Base-by-base conservation (phyloP, 1,284 basidiomycete species). In the Papiliotrema terrestris region DNA sequence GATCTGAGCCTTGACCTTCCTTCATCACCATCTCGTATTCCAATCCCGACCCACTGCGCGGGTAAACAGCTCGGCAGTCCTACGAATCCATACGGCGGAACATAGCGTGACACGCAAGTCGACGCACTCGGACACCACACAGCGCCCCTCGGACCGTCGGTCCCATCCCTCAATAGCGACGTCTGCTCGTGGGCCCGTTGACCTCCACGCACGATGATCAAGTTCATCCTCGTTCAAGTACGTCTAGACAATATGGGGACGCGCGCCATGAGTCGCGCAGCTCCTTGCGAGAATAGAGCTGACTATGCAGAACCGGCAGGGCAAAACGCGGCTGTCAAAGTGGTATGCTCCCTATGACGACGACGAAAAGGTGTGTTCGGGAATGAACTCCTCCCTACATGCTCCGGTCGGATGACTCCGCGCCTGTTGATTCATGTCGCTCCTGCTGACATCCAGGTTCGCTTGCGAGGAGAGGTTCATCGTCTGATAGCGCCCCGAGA, bases 301-400 rank as follows among this genome's bases (percentile, higher is more conserved):
- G 41, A 46, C 36, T 22, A n/a, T 15, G 3, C 71, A 96, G 90
- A 97, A 98, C 72, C 85, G 95, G 49, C 95, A 98, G 80, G 96
- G 96, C 42, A 98, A 98, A 80, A 96, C 95, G 2, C 83, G 95
- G 41, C 77, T 98, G 45, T 94, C 91, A 17, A 98, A 98, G 78
- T 98, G 93, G 91, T 97, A 96, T 78, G 89, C 88, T 29, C 92
- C 92, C 1, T 94, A 91, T 63, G 91, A 94, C 61, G 92, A 96
- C 68, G 91, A 95, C 64, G 92, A 95, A 81, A 96, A 95, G 84
- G 91, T 89, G 55, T 46, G 80, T 63, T 8, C 22, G n/a, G n/a
- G n/a, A n/a, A n/a, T n/a, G n/a, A n/a, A n/a, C n/a, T n/a, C n/a
- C 29, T 15, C 36, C 15, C 44, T 25, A 32, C 22, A 14, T 35